phyloP scores from a whole-genome alignment of 2,329 filamentous ascomycete species.

The Fusarium verrucosum region DNA sequence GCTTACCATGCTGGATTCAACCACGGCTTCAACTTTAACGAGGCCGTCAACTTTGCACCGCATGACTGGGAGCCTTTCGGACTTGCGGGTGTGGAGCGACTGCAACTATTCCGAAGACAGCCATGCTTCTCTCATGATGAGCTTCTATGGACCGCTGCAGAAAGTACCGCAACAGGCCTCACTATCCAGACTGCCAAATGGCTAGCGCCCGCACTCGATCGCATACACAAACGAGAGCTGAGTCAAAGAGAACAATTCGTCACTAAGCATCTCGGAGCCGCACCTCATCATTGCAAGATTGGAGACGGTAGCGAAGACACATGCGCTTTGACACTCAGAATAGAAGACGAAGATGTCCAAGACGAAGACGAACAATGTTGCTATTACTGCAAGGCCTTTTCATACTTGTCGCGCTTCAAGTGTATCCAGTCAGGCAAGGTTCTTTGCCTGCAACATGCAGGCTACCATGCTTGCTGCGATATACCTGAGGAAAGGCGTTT shows the following conservation, averaged over 20 bases:
- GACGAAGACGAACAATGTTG: slow-evolving; percentile 98
- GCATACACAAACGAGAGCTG: slow-evolving; percentile 79
- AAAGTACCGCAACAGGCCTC: slow-evolving; percentile 70
- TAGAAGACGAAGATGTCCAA: slow-evolving; percentile 77
- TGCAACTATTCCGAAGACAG: slow-evolving; percentile 88
- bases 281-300: slow-evolving; percentile 62
- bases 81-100: slow-evolving; percentile 82
- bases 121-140: slow-evolving; percentile 99
- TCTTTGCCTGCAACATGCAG: slow-evolving; percentile 84
- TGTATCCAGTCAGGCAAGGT: slow-evolving; percentile 84
- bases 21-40: slow-evolving; percentile 98
- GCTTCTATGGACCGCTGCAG: slow-evolving; percentile 87
- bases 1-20: slow-evolving; percentile 99
- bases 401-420: slow-evolving; percentile 89
- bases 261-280: slow-evolving; percentile 66
- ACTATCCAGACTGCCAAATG: slow-evolving; percentile 93
- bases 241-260: slow-evolving; percentile 74
- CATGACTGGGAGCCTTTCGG: slow-evolving; percentile 95
- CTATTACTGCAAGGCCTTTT: slow-evolving; percentile 89
- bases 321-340: slow-evolving; percentile 69
- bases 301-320: slow-evolving; percentile 57
- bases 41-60: slow-evolving; percentile 97
- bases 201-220: slow-evolving; percentile 86
- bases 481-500: slow-evolving; percentile 72
- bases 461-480: slow-evolving; percentile 82